Base-by-base conservation (phyloP, 176 grass and related monocot genomes). In the Bonia amplexicaulis region DNA sequence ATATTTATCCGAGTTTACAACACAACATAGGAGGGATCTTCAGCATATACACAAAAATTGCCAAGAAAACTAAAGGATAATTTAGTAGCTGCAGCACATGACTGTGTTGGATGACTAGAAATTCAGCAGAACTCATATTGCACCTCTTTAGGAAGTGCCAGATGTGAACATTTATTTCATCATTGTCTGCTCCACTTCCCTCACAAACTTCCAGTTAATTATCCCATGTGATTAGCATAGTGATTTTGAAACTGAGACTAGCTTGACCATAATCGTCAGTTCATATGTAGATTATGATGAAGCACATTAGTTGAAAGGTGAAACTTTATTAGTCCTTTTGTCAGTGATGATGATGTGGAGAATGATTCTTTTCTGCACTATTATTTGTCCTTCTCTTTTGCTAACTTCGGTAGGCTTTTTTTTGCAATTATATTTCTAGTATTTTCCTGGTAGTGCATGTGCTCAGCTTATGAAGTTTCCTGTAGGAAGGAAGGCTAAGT, bases 401-500 rank as follows among this genome's bases (percentile, higher is more conserved):
- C 51, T 73, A 74, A 74, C n/a, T 71, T 73, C 22, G 40, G 2
- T 61, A 52, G n/a, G n/a, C 16, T 17, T 69, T 45, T 83, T 90
- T 62, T 46, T 22, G 22, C 16, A 74, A 73, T 11, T 78, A 20
- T 87, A 22, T 49, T 74, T 86, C 6, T 74, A 22, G 25, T 51
- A 59, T 44, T 33, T 25, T 83, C 19, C 1, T 57, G 6, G 8
- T 87, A 11, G 22, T 42, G 17, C 67, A 61, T 67, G 4, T 67
- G 8, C 15, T 78, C 41, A 83, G 29, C 52, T 79, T 79, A 61
- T 51, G 29, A 74, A 60, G 31, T 66, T 93, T 89, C 63, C 17
- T 89, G 78, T 81, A 98, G 96, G 93, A 84, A 92, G 71, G 76
- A 90, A 90, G 77, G 85, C 87, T 57, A 87, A 73, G 55, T 93